phyloP scores from a whole-genome alignment of 352 stramenopile species.

The Globisporangium cederbergense region DNA sequence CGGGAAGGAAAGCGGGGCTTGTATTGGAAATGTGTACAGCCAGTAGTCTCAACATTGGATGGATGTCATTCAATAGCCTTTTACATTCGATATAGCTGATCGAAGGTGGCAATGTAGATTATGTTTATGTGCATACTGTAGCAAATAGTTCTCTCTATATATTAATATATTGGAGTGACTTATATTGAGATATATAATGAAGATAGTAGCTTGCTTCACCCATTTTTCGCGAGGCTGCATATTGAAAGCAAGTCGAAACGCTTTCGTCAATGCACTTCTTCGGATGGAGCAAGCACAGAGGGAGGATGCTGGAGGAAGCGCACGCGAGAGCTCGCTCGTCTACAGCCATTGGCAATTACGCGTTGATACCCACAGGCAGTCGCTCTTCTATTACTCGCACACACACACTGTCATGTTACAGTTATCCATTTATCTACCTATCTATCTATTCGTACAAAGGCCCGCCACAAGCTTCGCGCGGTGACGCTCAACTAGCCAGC shows the following conservation, averaged over 20 bases:
- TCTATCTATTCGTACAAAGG: too few species aligned
- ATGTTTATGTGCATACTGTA: neutral
- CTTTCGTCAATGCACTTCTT: neutral
- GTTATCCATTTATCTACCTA: neutral
- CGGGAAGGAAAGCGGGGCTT: neutral
- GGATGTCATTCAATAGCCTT: neutral
- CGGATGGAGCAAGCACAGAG: neutral
- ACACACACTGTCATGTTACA: too few species aligned
- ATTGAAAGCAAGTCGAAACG: neutral
- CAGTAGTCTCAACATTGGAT: neutral
- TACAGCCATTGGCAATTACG: too few species aligned
- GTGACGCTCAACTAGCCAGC: neutral
- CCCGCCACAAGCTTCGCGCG: neutral
- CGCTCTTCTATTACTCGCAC: too few species aligned
- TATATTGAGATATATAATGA: neutral
- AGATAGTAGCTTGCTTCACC: too few species aligned
- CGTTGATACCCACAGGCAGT: too few species aligned
- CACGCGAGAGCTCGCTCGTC: neutral
- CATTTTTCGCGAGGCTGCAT: neutral
- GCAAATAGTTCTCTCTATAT: neutral
- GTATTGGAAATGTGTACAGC: neutral
- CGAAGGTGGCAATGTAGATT: neutral
- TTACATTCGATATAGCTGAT: neutral
- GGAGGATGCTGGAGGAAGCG: neutral
- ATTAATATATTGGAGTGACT: neutral